Evolutionary conservation across 164 flowering plant species (phyloP), one percentile per base, ranked within the genome.

Genomic region (Warburgia ugandensis): DNA sequence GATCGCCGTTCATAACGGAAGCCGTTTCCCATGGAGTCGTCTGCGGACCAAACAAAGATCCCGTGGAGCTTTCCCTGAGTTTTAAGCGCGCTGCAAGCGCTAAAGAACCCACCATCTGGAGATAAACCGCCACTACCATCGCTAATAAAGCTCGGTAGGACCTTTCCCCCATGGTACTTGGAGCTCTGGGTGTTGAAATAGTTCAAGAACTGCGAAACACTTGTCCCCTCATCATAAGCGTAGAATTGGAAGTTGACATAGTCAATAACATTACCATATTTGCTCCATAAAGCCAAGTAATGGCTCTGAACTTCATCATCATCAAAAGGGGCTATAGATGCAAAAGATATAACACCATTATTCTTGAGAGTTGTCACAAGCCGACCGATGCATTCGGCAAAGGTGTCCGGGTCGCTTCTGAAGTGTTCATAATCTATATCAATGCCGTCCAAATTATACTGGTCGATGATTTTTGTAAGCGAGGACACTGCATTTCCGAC

Each of bases 41-140:
- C 86, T 6, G 86, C 86, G 39, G 68, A 80, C 86, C 86, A 77
- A 17, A 77, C 53, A 43, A 77, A 77, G 48, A 77, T 80, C 1
- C 79, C 83, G 45, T 67, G 36, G 32, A 77, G 77, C 46, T 67
- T 21, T 1, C 64, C 50, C 55, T 67, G 55, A n/a, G 58, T 58
- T 56, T 55, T 65, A 6, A 77, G 76, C 62, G 21, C 50, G 5
- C 12, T 44, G 53, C 86, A 80, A 26, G 86, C 83, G 1, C 54
- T 62, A 29, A 75, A 80, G 59, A 80, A 80, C 10, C 81, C 83
- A 25, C 55, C 27, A 1, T 58, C 60, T 0, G 79, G 80, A 0
- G 68, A 46, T 39, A 80, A 50, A 3, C 86, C 83, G 1, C 77
- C 73, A 26, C 71, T 68, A 19, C 72, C 70, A 16, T 76, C 77